Base-by-base conservation (phyloP, 495 filamentous ascomycete species). In the Xylaria castorea region DNA sequence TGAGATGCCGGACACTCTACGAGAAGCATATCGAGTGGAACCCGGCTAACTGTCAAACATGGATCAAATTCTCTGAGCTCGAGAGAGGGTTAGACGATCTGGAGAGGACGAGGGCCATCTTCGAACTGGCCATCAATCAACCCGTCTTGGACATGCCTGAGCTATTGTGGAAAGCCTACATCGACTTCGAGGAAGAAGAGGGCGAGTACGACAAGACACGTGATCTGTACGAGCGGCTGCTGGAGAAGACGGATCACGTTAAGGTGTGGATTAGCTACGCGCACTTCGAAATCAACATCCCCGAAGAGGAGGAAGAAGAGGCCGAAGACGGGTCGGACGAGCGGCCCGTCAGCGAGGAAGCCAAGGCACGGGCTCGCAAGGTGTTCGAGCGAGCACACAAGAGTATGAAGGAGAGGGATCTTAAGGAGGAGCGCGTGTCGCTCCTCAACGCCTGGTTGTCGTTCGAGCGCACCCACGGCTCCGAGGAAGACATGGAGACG, bases 221-320 rank as follows among this genome's bases (percentile, higher is more conserved):
- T 58, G 80, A 84, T n/a, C 83, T 99, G 64, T 99, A 98, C 83
- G 96, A 98, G 83, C 89, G 96, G 32, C 85, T 99, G 30, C 86
- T 99, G 46, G 84, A 93, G 79, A 97, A 95, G 90, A 97, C 97
- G 22, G 92, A 94, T 79, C 97, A 99, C 78, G 93, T 97, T 85
- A 98, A 98, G 87, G 96, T 99, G 66, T 99, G 96, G 96, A 97
- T 94, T 84, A 92, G 90, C 79, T 99, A 95, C 82, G 97, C 96
- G 18, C 93, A 94, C 77, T 98, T 98, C 80, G 96, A 99, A 81
- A 93, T 98, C 85, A 95, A 95, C 75, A 88, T 95, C 0, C 90
- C 89, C 50, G 93, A 91, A 40, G 85, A 86, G 9, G 91, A 90
- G 46, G 84, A 83, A 64, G 83, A 76, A 42, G 84, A 81, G 32